These are phyloP conservation scores for Termitomyces sp. DNA, from an alignment of 768 basidiomycete species.

Conservation along the genomic window DNA sequence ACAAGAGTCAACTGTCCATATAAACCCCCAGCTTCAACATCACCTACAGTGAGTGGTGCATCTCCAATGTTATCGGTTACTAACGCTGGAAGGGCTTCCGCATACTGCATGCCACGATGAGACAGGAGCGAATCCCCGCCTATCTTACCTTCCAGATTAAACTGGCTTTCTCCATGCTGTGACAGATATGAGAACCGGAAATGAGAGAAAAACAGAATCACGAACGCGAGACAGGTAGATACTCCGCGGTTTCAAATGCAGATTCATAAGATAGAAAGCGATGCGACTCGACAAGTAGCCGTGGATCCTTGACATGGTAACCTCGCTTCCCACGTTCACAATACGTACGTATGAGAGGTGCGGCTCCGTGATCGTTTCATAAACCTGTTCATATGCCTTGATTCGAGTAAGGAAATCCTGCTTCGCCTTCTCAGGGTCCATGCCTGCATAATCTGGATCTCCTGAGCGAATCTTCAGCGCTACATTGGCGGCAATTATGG, in stretches of 20 bases:
- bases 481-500: slow-evolving; percentile 91
- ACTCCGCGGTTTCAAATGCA: slow-evolving; percentile 93
- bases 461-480: slow-evolving; percentile 94
- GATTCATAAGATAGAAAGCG: slow-evolving; percentile 97
- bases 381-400: slow-evolving; percentile 88
- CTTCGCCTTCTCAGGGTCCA: slow-evolving; percentile 78
- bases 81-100: slow-evolving; percentile 77
- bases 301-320: slow-evolving; percentile 80
- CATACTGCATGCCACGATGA: slow-evolving; percentile 78
- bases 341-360: slow-evolving; percentile 89
- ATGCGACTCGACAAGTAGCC: slow-evolving; percentile 96
- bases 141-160: slow-evolving; percentile 93
- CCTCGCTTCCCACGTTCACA: slow-evolving; percentile 88
- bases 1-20: slow-evolving; percentile 1
- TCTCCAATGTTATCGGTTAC: slow-evolving; percentile 90
- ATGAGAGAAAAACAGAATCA: slow-evolving; percentile 7
- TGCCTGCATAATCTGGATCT: slow-evolving; percentile 96
- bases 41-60: slow-evolving; percentile 71
- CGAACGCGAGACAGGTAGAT: slow-evolving; percentile 94
- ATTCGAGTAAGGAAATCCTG: slow-evolving; percentile 90
- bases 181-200: slow-evolving; percentile 2
- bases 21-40: background rate
- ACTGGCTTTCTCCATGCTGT: slow-evolving; percentile 97
- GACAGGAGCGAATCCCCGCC: slow-evolving; percentile 95
- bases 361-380: slow-evolving; percentile 91